Conservation (phyloP, 108 stramenopile species). For the Cyclotella choctawhatcheeana region DNA sequence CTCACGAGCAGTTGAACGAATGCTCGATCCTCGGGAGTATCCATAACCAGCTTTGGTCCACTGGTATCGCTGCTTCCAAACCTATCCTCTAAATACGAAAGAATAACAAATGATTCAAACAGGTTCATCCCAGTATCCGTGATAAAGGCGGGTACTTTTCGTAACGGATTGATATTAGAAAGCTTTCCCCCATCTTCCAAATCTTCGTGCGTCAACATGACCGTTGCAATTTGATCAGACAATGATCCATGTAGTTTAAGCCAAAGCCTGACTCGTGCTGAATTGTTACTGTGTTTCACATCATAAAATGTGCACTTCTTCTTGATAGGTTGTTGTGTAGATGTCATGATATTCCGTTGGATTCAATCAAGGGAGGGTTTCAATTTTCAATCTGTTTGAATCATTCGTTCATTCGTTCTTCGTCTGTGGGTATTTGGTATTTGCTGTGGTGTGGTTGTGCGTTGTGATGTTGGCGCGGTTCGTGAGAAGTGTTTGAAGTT, state of each 20-base stretch:
- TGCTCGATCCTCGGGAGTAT: conserved; percentile 50
- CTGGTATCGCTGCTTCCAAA: conserved; percentile 25
- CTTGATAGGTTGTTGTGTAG: neutral
- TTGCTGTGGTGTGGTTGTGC: too few species aligned
- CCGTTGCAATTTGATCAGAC: conserved; percentile 24
- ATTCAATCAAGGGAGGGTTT: too few species aligned
- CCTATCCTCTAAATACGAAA: conserved; percentile 66
- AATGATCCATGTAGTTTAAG: conserved; percentile 19
- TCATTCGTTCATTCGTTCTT: too few species aligned
- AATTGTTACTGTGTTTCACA: conserved; percentile 54
- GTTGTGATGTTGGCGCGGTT: too few species aligned
- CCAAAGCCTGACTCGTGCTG: conserved; percentile 61
- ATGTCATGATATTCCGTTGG: too few species aligned
- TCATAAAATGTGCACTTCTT: conserved; percentile 41
- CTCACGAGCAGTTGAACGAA: conserved; percentile 48
- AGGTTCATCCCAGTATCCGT: conserved; percentile 44
- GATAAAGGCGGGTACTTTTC: conserved; percentile 62
- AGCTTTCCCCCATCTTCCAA: conserved; percentile 39
- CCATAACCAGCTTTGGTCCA: conserved; percentile 19
- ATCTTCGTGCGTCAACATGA: conserved; percentile 42
- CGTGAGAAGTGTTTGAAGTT: too few species aligned
- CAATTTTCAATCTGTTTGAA: too few species aligned
- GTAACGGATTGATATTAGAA: conserved; percentile 54
- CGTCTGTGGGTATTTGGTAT: too few species aligned
- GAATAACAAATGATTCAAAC: conserved; percentile 64